phyloP scores from a whole-genome alignment of 345 rosid species.

The Barbarea vulgaris region DNA sequence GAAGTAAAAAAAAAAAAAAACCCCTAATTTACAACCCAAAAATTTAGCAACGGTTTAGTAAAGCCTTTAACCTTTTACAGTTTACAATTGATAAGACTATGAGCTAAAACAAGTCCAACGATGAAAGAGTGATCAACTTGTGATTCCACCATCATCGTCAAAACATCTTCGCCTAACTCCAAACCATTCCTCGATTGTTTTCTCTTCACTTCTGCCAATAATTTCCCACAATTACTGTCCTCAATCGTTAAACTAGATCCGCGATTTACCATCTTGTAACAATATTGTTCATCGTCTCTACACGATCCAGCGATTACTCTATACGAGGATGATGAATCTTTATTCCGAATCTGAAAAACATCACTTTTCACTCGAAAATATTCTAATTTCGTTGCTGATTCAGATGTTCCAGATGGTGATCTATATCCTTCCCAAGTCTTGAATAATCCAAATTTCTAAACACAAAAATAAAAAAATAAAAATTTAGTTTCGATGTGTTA shows the following conservation, averaged over 20 bases:
- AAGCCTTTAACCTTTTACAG: background rate
- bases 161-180: conserved; percentile 59
- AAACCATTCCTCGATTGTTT: conserved; percentile 54
- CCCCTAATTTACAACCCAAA: background rate
- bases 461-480: background rate
- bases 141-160: conserved; percentile 60
- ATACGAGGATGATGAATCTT: conserved; percentile 36
- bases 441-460: conserved; percentile 47
- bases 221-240: conserved; percentile 41
- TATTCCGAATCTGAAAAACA: conserved; percentile 23
- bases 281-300: conserved; percentile 30
- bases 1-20: background rate
- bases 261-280: conserved; percentile 38
- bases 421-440: conserved; percentile 55
- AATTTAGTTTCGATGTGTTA: conserved; percentile 2
- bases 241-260: conserved; percentile 44
- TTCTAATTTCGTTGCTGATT: conserved; percentile 27
- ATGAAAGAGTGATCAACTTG: conserved; percentile 55
- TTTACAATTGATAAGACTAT: conserved; percentile 47
- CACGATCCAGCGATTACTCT: conserved; percentile 42
- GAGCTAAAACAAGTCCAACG: conserved; percentile 51
- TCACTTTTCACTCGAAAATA: conserved; percentile 53
- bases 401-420: conserved; percentile 5
- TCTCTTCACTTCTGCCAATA: conserved; percentile 56
- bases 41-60: conserved; percentile 1